Evolutionary conservation across 2,329 filamentous ascomycete genomes (phyloP).

Genomic region (Arachnopeziza araneosa): DNA sequence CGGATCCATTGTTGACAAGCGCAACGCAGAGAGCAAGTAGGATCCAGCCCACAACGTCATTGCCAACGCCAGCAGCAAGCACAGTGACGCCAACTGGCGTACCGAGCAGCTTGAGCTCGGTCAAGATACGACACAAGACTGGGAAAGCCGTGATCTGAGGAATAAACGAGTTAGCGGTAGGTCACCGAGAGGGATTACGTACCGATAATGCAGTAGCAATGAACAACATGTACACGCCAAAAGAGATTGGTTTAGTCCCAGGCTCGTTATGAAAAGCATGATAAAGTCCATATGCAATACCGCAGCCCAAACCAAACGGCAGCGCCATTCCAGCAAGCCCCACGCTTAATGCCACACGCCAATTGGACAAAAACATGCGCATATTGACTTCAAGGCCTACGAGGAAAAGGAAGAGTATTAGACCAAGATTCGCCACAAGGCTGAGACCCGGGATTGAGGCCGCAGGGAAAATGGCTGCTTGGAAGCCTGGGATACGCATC

Average conservation of each 20-base stretch:
- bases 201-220: constrained; percentile 82
- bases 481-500: constrained; percentile 78
- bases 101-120: constrained; percentile 78
- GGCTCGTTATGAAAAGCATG: constrained; percentile 54
- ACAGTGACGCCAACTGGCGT: constrained; percentile 85
- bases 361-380: constrained; percentile 70
- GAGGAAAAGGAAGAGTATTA: constrained; percentile 81
- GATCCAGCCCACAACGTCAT: constrained; percentile 90
- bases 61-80: constrained; percentile 84
- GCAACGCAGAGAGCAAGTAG: constrained; percentile 89
- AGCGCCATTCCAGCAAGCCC: constrained; percentile 73
- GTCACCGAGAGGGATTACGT: not conserved
- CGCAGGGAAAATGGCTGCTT: constrained; percentile 67
- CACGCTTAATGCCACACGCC: constrained; percentile 72
- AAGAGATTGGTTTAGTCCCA: constrained; percentile 50
- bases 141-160: constrained; percentile 75
- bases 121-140: constrained; percentile 88
- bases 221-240: constrained; percentile 66
- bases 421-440: constrained; percentile 75
- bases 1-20: constrained; percentile 80
- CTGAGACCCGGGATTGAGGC: constrained; percentile 69
- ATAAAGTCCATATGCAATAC: constrained; percentile 76
- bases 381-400: constrained; percentile 85
- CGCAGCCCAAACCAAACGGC: constrained; percentile 77
- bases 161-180: not conserved